Conservation (phyloP, 352 stramenopile genomes). For the Phytophthora cryptogea region DNA sequence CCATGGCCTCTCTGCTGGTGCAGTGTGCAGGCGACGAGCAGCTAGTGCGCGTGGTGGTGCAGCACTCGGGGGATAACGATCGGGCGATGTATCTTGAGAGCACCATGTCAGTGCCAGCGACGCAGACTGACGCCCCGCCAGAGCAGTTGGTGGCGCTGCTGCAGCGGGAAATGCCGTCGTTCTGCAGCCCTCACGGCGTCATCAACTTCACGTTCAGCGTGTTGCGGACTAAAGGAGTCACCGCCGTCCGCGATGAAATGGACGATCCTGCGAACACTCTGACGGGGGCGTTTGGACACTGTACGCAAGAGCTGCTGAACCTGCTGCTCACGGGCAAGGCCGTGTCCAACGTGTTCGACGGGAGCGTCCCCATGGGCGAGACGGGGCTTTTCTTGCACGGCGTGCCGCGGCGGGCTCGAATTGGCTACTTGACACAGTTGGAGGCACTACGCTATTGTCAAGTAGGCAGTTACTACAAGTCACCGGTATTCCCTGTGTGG, state of each 20-base stretch:
- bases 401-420: slow-evolving; percentile 43
- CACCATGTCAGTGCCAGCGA: neutral
- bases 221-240: slow-evolving; percentile 59
- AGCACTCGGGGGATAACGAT: slow-evolving; percentile 5
- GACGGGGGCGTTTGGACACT: slow-evolving; percentile 81
- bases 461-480: slow-evolving; percentile 92
- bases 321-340: slow-evolving; percentile 79
- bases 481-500: slow-evolving; percentile 86
- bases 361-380: slow-evolving; percentile 74
- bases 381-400: slow-evolving; percentile 74
- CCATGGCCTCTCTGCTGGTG: slow-evolving; percentile 39
- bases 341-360: slow-evolving; percentile 88
- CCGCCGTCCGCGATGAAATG: slow-evolving; percentile 66
- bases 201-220: slow-evolving; percentile 76
- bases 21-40: slow-evolving; percentile 25
- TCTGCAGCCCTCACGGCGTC: slow-evolving; percentile 52
- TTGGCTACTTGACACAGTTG: slow-evolving; percentile 91
- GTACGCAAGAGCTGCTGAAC: slow-evolving; percentile 87
- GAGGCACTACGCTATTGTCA: slow-evolving; percentile 91
- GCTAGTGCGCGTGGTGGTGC: slow-evolving; percentile 32
- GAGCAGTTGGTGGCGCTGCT: slow-evolving; percentile 21
- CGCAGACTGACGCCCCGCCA: slow-evolving; percentile 1
- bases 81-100: slow-evolving; percentile 23
- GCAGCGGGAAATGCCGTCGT: slow-evolving; percentile 29
- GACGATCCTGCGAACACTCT: slow-evolving; percentile 63